A percentile compares a stretch with the other conserved stretches of the same genome.
Conservation (phyloP, 805 yeast genomes). For the Barnettozyma siamensis region DNA sequence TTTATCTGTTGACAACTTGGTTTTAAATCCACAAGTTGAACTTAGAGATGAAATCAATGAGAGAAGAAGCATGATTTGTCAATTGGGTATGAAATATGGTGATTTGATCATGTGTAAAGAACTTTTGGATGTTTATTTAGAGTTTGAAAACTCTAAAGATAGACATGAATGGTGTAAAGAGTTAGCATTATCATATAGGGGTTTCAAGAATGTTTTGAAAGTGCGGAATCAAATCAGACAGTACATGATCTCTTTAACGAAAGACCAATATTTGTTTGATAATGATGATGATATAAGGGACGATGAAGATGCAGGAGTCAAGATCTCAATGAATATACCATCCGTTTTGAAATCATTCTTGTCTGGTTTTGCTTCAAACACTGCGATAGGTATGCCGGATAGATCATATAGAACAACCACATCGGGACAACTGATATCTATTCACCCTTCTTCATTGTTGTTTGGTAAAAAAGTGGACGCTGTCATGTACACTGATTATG, state of each 20-base stretch:
- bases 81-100: slow-evolving; percentile 68
- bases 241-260: slow-evolving; percentile 51
- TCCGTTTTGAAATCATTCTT: slow-evolving; percentile 71
- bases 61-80: slow-evolving; percentile 61
- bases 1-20: slow-evolving; percentile 83
- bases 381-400: slow-evolving; percentile 94
- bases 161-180: slow-evolving; percentile 80
- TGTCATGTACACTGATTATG: slow-evolving; percentile 91
- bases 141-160: slow-evolving; percentile 45
- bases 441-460: slow-evolving; percentile 85
- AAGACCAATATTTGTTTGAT: slow-evolving; percentile 29
- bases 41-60: slow-evolving; percentile 80
- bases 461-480: slow-evolving; percentile 83
- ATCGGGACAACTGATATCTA: slow-evolving; percentile 76
- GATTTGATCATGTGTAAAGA: slow-evolving; percentile 83
- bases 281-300: slow-evolving; percentile 6
- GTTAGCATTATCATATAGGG: slow-evolving; percentile 68
- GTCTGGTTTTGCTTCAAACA: slow-evolving; percentile 76
- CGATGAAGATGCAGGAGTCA: slow-evolving; percentile 2
- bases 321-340: slow-evolving; percentile 42
- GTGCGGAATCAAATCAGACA: slow-evolving; percentile 71
- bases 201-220: slow-evolving; percentile 68
- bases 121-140: slow-evolving; percentile 50
- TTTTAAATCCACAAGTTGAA: slow-evolving; percentile 75
- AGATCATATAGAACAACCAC: slow-evolving; percentile 82